Base-by-base conservation (phyloP, 306 rosid species). In the Cucurbita moschata region DNA sequence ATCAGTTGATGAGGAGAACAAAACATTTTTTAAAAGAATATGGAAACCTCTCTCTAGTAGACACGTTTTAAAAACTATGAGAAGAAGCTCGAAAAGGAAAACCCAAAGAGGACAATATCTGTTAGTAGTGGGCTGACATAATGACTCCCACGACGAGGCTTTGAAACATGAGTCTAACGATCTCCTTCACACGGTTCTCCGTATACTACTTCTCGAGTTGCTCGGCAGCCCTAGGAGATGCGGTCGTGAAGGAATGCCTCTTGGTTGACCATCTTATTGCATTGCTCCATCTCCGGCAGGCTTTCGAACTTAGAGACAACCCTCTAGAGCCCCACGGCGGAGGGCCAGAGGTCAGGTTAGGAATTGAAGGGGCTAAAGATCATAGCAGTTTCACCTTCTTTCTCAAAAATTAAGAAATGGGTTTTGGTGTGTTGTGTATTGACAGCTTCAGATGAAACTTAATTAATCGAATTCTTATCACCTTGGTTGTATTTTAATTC, bases 261-360 rank as follows among this genome's bases (percentile, higher is more conserved):
- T 21, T 79, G 83, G 71, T 81, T 84, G 60, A 81, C 35, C 85
- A 76, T 79, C 71, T 79, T 81, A 73, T 81, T 79, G 66, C 42
- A 54, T 59, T 84, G 81, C 13, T 84, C 83, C 75, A 80, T 59
- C 21, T 80, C 78, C 10, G 80, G 80, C 74, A 76, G 71, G 12
- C 40, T 53, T 53, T 14, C 73, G 81, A 79, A 79, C 37, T n/a
- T n/a, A 0, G 69, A 39, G 12, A 76, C 35, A 4, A 76, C 66
- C 6, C 30, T 13, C 7, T 78, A 69, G n/a, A 53, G 73, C 26
- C 82, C 80, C 1, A 5, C 2, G 6, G 61, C 16, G 40, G 71
- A 71, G 10, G 90, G 88, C 85, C 86, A 83, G 5, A 81, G 60
- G 46, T 81, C 82, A 0, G 84, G 66, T 1, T 74, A 63, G 2